These are phyloP conservation scores for Metroxylon sagu DNA, from an alignment of 176 grass and related monocot genomes.

Conservation along the genomic window DNA sequence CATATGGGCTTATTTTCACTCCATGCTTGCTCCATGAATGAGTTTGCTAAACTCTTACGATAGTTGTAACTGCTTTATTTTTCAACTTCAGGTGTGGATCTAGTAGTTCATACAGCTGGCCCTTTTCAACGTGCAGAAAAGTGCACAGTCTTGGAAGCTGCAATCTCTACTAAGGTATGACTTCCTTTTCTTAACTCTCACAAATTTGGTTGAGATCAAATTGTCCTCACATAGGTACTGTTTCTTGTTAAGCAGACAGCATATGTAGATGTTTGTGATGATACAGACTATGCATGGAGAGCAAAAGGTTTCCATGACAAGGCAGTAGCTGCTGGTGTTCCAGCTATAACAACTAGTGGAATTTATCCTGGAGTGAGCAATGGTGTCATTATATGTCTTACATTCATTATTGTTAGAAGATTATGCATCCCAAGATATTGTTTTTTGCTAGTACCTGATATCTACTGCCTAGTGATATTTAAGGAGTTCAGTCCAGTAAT, in stretches of 20 bases:
- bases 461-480: too few relatives aligned
- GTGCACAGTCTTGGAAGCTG: constrained; percentile 64
- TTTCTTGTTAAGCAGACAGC: constrained; percentile 47
- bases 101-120: constrained; percentile 85
- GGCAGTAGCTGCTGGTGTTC: constrained; percentile 66
- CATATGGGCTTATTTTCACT: not conserved
- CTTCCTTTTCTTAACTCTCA: not conserved
- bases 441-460: too few relatives aligned
- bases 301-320: constrained; percentile 73
- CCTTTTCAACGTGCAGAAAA: constrained; percentile 65
- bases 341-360: constrained; percentile 85
- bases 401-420: too few relatives aligned
- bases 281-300: constrained; percentile 59
- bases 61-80: not conserved
- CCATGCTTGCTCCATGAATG: too few relatives aligned
- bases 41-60: too few relatives aligned
- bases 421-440: too few relatives aligned
- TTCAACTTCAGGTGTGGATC: constrained; percentile 48
- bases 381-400: constrained; percentile 29
- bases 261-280: constrained; percentile 90
- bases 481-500: too few relatives aligned
- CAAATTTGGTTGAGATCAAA: too few relatives aligned
- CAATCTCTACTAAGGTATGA: constrained; percentile 74
- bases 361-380: constrained; percentile 99
- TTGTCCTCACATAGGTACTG: too few relatives aligned